phyloP scores from a whole-genome alignment of 441 rosid genomes.

The Heliophila coronopifolia region DNA sequence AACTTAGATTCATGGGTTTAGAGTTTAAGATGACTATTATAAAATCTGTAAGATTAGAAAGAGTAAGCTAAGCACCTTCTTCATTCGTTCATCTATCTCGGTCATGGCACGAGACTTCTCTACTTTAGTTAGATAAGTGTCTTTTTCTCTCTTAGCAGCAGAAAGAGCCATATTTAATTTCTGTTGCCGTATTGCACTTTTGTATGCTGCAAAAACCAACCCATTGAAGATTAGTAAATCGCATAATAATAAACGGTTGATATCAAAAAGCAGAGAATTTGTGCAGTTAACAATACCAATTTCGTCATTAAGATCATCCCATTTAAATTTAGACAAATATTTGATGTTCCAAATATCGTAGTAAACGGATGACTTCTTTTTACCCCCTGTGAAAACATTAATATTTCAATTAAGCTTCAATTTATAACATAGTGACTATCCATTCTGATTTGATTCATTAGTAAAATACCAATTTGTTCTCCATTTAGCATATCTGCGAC shows the following conservation, averaged over 20 bases:
- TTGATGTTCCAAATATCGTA: slow-evolving; percentile 93
- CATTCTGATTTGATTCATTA: not conserved
- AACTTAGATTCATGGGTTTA: not conserved
- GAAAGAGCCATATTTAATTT: slow-evolving; percentile 69
- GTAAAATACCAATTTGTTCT: slow-evolving; percentile 73
- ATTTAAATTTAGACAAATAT: slow-evolving; percentile 84
- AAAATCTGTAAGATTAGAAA: too few relatives aligned
- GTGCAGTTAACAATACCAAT: slow-evolving; percentile 43
- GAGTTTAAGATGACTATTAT: too few relatives aligned
- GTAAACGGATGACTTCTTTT: slow-evolving; percentile 62
- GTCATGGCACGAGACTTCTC: slow-evolving; percentile 62
- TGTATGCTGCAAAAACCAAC: slow-evolving; percentile 54
- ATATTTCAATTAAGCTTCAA: not conserved
- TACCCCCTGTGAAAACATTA: slow-evolving; percentile 55
- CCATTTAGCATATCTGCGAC: slow-evolving; percentile 80
- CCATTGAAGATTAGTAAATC: slow-evolving; percentile 21
- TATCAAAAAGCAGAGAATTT: slow-evolving; percentile 1
- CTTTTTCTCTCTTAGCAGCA: slow-evolving; percentile 87
- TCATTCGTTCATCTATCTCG: slow-evolving; percentile 65
- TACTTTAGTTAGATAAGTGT: slow-evolving; percentile 71
- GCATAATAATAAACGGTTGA: not conserved
- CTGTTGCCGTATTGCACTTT: slow-evolving; percentile 71
- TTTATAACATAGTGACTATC: too few relatives aligned
- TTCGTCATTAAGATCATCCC: slow-evolving; percentile 92
- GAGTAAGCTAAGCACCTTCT: slow-evolving; percentile 56